Evolutionary conservation across 2,329 filamentous ascomycete genomes (phyloP).

Genomic region (Alternaria viburni): DNA sequence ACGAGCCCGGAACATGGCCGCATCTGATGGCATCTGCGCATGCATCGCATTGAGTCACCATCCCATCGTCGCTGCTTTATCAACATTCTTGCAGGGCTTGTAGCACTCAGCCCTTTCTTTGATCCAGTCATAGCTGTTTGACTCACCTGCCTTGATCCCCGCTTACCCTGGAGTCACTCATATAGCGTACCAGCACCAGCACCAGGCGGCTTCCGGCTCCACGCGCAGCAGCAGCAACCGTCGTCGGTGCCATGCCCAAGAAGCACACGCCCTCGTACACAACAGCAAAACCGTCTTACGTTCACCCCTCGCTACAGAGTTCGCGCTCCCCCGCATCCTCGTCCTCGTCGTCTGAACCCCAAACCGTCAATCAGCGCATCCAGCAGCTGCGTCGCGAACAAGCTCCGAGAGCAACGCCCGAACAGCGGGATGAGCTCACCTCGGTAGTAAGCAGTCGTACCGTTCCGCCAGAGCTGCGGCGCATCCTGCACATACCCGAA

Average conservation of each 20-base stretch:
- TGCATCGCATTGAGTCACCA: constrained; percentile 8
- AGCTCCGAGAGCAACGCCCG: constrained; percentile 45
- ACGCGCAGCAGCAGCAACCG: not conserved
- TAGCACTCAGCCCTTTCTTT: not conserved
- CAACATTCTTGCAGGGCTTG: not conserved
- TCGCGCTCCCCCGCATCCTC: constrained; percentile 35
- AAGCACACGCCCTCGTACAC: constrained; percentile 53
- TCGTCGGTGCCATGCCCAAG: constrained; percentile 53
- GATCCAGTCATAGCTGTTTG: constrained; percentile 10
- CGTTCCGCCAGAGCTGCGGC: constrained; percentile 53
- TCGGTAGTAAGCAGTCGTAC: constrained; percentile 51
- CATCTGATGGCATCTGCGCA: not conserved
- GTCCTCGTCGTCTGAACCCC: constrained; percentile 29
- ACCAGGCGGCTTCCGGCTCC: not conserved
- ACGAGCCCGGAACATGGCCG: not conserved
- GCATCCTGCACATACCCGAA: constrained; percentile 54
- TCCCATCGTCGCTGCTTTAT: not conserved
- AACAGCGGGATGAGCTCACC: constrained; percentile 54
- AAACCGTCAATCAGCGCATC: constrained; percentile 57
- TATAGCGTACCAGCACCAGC: constrained; percentile 1
- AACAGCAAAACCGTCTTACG: constrained; percentile 49
- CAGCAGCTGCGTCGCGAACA: constrained; percentile 55
- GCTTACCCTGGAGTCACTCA: constrained; percentile 7
- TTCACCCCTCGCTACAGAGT: constrained; percentile 46
- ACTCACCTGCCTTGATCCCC: constrained; percentile 13